Conservation (phyloP, 2,329 filamentous ascomycete genomes). For the Colletotrichum karsti region DNA sequence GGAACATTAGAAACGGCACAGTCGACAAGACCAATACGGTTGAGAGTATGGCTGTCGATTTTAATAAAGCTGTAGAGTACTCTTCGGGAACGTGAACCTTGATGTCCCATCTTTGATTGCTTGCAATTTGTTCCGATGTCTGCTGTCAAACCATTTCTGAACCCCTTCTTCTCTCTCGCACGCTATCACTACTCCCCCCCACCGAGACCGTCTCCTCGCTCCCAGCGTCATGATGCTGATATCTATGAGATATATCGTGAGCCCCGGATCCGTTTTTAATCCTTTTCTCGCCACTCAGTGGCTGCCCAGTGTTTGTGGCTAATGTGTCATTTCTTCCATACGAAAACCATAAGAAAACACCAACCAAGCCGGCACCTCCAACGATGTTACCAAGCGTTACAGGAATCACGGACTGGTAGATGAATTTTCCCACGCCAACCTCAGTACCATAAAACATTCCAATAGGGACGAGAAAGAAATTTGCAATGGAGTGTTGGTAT, state of each 20-base stretch:
- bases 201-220: not conserved
- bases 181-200: not conserved
- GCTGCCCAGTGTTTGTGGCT: too few relatives aligned
- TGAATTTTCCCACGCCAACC: constrained; percentile 4
- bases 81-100: too few relatives aligned
- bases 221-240: too few relatives aligned
- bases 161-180: not conserved
- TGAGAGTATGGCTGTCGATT: too few relatives aligned
- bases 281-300: too few relatives aligned
- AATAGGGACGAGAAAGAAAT: constrained; percentile 4
- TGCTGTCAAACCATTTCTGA: not conserved
- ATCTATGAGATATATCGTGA: too few relatives aligned
- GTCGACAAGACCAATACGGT: too few relatives aligned
- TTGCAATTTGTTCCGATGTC: too few relatives aligned
- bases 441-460: constrained; percentile 9
- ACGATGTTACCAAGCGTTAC: constrained; percentile 14
- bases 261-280: too few relatives aligned
- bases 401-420: constrained; percentile 1
- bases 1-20: too few relatives aligned
- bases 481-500: constrained; percentile 7
- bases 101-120: too few relatives aligned
- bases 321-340: not conserved
- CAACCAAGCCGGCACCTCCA: not conserved
- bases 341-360: not conserved
- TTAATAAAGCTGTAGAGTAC: too few relatives aligned